phyloP scores from a whole-genome alignment of 306 rosid species.

The Abrus pulchellus region DNA sequence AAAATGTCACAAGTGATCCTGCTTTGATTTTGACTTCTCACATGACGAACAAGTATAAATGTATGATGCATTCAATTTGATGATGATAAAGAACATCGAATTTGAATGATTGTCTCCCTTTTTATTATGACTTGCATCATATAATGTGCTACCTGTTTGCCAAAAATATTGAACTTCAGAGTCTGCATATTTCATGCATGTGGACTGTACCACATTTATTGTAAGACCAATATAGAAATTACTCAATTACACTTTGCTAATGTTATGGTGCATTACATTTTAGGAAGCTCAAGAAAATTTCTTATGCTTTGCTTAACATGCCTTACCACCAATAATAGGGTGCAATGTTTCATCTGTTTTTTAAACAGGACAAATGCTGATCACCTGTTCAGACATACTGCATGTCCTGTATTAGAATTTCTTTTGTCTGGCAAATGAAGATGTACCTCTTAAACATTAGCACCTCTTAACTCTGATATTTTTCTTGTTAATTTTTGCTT shows the following conservation, averaged over 20 bases:
- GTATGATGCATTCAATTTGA: neutral
- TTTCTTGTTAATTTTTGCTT: neutral
- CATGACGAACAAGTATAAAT: neutral
- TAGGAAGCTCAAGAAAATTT: constrained; percentile 23
- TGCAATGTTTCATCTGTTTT: constrained; percentile 12
- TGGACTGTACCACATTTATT: constrained; percentile 6
- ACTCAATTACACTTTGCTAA: neutral
- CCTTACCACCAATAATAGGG: neutral
- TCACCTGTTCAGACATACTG: neutral
- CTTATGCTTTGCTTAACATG: neutral
- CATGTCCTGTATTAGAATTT: neutral
- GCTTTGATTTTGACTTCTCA: constrained; percentile 24
- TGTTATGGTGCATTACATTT: neutral
- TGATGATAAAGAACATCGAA: neutral
- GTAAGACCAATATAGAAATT: neutral
- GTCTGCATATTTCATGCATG: constrained; percentile 16
- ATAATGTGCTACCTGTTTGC: neutral
- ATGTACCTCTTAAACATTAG: neutral
- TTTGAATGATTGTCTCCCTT: neutral
- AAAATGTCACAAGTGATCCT: neutral
- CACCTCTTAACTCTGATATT: neutral
- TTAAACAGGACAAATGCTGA: neutral
- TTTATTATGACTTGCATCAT: constrained; percentile 21
- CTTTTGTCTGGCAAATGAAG: neutral
- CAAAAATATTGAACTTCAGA: constrained; percentile 25